Percentiles rank a stretch among this genome's conserved stretches.
phyloP scores from a whole-genome alignment of 1,284 basidiomycete genomes.

The Moesziomyces sp. region DNA sequence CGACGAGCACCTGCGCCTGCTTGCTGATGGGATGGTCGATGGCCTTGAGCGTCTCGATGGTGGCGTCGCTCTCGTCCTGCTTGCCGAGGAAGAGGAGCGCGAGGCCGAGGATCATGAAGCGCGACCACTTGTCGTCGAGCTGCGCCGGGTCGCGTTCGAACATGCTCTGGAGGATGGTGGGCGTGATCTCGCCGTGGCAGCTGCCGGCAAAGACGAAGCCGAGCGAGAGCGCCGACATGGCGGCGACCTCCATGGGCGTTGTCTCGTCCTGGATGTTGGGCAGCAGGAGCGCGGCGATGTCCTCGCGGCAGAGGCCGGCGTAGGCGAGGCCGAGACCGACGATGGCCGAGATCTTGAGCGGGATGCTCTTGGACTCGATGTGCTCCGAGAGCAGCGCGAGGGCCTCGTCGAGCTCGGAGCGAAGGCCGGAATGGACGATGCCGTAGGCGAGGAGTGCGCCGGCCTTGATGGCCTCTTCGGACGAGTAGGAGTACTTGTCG shows the following conservation, averaged over 20 bases:
- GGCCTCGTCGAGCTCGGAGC: slow-evolving; percentile 92
- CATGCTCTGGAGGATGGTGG: slow-evolving; percentile 87
- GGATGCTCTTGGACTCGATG: slow-evolving; percentile 85
- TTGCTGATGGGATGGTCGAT: slow-evolving; percentile 93
- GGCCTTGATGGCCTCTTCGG: slow-evolving; percentile 96
- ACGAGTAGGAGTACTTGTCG: slow-evolving; percentile 97
- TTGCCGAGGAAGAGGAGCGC: slow-evolving; percentile 85
- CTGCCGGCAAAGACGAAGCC: slow-evolving; percentile 97
- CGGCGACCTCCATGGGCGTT: slow-evolving; percentile 85
- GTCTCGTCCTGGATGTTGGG: slow-evolving; percentile 65
- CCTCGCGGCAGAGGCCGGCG: slow-evolving; percentile 88
- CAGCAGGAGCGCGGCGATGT: slow-evolving; percentile 72
- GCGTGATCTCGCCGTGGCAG: slow-evolving; percentile 91
- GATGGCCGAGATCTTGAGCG: slow-evolving; percentile 87
- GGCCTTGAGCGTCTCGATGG: slow-evolving; percentile 91
- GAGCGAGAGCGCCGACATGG: slow-evolving; percentile 85
- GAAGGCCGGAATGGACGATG: slow-evolving; percentile 87
- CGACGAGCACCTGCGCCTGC: slow-evolving; percentile 90
- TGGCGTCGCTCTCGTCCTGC: slow-evolving; percentile 82
- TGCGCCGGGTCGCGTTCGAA: slow-evolving; percentile 73
- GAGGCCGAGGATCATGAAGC: slow-evolving; percentile 89
- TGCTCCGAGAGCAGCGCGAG: slow-evolving; percentile 91
- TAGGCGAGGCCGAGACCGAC: slow-evolving; percentile 83
- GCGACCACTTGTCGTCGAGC: slow-evolving; percentile 79
- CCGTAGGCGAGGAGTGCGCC: slow-evolving; percentile 95